Conservation (phyloP, 1,284 basidiomycete species). For the Coniferiporia sulphurascens region DNA sequence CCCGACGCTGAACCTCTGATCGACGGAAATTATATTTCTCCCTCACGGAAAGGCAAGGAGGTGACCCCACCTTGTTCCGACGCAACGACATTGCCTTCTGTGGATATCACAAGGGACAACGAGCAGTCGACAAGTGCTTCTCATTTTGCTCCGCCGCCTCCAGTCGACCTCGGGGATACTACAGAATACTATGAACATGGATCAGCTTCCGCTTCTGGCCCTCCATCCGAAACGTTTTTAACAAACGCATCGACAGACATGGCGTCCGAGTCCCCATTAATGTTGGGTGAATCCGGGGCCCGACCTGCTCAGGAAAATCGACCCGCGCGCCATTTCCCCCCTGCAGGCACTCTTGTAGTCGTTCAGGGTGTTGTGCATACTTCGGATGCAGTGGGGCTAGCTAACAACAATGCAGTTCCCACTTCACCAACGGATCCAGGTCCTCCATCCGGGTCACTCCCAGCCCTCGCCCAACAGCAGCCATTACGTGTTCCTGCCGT, state of each 20-base stretch:
- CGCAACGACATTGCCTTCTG: not conserved
- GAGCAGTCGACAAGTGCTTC: not conserved
- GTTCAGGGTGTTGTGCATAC: constrained; percentile 80
- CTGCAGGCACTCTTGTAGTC: constrained; percentile 70
- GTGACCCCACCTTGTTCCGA: not conserved
- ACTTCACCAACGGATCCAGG: not conserved
- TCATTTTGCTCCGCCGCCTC: not conserved
- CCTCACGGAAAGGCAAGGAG: not conserved
- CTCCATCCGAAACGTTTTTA: not conserved
- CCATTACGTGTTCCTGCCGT: not conserved
- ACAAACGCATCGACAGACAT: not conserved
- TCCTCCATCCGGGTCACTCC: not conserved
- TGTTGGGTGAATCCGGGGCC: constrained; percentile 14
- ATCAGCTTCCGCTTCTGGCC: not conserved
- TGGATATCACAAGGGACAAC: not conserved
- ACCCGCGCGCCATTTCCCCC: constrained; percentile 50
- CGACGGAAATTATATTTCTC: not conserved
- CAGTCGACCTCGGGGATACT: not conserved
- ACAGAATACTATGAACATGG: not conserved
- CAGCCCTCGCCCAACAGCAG: not conserved
- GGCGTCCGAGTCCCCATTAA: constrained; percentile 13
- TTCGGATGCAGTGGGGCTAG: constrained; percentile 47
- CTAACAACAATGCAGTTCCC: not conserved
- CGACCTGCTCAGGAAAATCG: constrained; percentile 13
- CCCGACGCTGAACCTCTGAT: not conserved